Percentiles rank a stretch among this genome's conserved stretches.
Conservation (phyloP, 176 grass and related monocot genomes). For the Zizania latifolia region DNA sequence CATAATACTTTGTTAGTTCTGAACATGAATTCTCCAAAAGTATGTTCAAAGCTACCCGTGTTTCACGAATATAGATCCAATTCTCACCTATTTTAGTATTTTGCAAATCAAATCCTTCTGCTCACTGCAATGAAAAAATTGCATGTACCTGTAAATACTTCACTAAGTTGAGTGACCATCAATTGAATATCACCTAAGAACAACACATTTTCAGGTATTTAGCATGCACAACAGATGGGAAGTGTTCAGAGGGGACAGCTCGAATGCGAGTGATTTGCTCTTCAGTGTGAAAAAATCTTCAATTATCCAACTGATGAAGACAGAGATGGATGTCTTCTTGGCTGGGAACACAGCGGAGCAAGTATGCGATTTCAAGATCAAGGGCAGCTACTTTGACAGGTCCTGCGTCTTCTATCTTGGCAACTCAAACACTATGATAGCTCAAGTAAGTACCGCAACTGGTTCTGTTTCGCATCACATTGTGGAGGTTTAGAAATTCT, state of each 20-base stretch:
- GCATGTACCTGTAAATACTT: too few relatives aligned
- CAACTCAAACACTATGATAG: constrained; percentile 33
- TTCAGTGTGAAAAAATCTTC: constrained; percentile 54
- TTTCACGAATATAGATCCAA: neutral
- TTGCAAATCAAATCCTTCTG: neutral
- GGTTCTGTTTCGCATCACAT: neutral
- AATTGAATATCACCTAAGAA: neutral
- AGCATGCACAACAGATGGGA: constrained; percentile 55
- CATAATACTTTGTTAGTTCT: neutral
- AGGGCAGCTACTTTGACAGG: constrained; percentile 54
- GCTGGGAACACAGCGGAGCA: constrained; percentile 43
- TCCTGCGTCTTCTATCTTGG: constrained; percentile 46
- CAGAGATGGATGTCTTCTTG: constrained; percentile 59
- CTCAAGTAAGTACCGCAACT: constrained; percentile 37
- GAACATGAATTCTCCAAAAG: too few relatives aligned
- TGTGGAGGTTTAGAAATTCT: neutral
- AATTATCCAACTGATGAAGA: constrained; percentile 54
- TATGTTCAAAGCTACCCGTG: too few relatives aligned
- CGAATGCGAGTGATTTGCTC: constrained; percentile 31
- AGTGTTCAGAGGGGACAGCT: constrained; percentile 65
- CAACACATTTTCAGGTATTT: constrained; percentile 22
- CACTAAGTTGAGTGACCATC: neutral
- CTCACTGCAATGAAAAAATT: too few relatives aligned
- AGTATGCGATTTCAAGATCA: constrained; percentile 63
- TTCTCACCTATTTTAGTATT: neutral